Evolutionary conservation across 2,329 filamentous ascomycete genomes (phyloP).

Genomic region (Ophiobolus disseminans): DNA sequence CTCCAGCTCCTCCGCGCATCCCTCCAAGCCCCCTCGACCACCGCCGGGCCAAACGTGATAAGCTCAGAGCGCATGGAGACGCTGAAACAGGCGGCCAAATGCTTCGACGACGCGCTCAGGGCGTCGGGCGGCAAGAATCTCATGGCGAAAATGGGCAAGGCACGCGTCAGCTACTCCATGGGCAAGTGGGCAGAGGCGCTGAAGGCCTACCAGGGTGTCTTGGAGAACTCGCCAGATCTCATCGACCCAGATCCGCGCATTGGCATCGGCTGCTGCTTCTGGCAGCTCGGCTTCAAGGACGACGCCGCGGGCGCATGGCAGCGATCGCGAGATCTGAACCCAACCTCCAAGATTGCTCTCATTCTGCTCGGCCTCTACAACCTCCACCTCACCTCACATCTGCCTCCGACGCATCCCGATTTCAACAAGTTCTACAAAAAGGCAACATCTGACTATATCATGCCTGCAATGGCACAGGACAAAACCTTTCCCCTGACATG

Average conservation of each 20-base stretch:
- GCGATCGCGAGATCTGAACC: conserved; percentile 79
- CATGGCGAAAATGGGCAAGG: conserved; percentile 89
- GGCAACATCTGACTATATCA: conserved; percentile 92
- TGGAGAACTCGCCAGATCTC: conserved; percentile 84
- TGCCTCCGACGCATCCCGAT: conserved; percentile 81
- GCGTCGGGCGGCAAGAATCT: conserved; percentile 87
- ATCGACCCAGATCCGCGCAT: conserved; percentile 94
- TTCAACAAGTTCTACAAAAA: conserved; percentile 88
- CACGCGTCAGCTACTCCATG: conserved; percentile 84
- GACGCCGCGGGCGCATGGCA: conserved; percentile 93
- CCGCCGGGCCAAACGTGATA: conserved; percentile 68
- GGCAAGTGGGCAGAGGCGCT: conserved; percentile 86
- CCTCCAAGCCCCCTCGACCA: conserved; percentile 76
- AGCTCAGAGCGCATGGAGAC: conserved; percentile 76
- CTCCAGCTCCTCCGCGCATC: conserved; percentile 88
- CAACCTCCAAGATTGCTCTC: conserved; percentile 87
- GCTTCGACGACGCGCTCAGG: conserved; percentile 91
- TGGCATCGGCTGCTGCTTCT: conserved; percentile 95
- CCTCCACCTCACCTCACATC: conserved; percentile 82
- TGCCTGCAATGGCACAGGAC: conserved; percentile 91
- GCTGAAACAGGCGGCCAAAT: conserved; percentile 84
- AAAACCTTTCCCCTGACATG: conserved; percentile 90
- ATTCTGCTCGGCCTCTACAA: conserved; percentile 90
- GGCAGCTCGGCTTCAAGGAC: conserved; percentile 94
- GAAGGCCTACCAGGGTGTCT: conserved; percentile 82